Evolutionary conservation across 805 yeast genomes (phyloP).

Genomic region (Candida boleticola): DNA sequence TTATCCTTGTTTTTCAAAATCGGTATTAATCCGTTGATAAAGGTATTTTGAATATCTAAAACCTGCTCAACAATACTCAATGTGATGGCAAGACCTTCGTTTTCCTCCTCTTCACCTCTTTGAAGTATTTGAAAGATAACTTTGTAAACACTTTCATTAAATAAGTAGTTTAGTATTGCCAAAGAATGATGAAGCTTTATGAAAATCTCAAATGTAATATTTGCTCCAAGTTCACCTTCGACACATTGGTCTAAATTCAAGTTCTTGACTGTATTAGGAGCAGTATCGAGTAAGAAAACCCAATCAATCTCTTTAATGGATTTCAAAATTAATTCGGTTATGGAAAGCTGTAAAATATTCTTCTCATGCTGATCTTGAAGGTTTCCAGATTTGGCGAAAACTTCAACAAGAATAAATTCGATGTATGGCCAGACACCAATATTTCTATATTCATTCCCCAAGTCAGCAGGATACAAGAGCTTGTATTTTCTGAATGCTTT

Average conservation of each 20-base stretch:
- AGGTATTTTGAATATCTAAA: constrained; percentile 57
- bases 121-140: constrained; percentile 57
- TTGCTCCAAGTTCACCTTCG: constrained; percentile 1
- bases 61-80: constrained; percentile 45
- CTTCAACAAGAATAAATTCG: constrained; percentile 66
- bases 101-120: constrained; percentile 48
- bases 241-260: constrained; percentile 10
- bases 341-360: constrained; percentile 48
- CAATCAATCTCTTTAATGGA: constrained; percentile 36
- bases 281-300: constrained; percentile 48
- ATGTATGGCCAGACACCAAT: constrained; percentile 78
- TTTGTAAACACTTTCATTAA: constrained; percentile 54
- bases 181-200: constrained; percentile 71
- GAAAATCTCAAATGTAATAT: constrained; percentile 23
- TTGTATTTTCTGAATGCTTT: constrained; percentile 29
- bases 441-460: constrained; percentile 60
- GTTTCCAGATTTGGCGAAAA: constrained; percentile 53
- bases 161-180: constrained; percentile 59
- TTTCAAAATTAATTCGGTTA: constrained; percentile 50
- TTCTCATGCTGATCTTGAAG: constrained; percentile 33
- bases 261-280: constrained; percentile 42
- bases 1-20: constrained; percentile 40
- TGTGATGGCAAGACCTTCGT: constrained; percentile 28
- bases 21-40: constrained; percentile 53
- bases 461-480: constrained; percentile 56